phyloP scores from a whole-genome alignment of 257 asterid genomes.

The Fraxinus cuspidata region DNA sequence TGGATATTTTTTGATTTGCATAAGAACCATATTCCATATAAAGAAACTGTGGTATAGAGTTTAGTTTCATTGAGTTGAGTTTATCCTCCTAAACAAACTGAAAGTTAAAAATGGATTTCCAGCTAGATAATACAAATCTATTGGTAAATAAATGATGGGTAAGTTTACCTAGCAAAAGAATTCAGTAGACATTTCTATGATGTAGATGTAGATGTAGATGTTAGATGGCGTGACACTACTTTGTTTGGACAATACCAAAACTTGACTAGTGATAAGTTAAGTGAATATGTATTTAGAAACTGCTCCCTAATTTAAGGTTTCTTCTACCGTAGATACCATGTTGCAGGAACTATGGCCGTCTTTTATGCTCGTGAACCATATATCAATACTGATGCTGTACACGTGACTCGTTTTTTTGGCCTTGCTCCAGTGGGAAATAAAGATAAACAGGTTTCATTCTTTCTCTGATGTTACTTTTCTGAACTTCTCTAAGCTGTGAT shows the following conservation, averaged over 20 bases:
- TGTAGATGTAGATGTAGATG: not conserved
- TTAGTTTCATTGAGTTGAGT: not conserved
- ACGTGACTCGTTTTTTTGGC: slow-evolving; percentile 92
- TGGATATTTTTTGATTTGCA: not conserved
- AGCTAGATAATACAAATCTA: not conserved
- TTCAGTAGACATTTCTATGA: not conserved
- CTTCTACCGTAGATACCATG: slow-evolving; percentile 67
- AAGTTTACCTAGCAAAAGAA: not conserved
- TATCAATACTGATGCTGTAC: slow-evolving; percentile 65
- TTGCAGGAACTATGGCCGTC: slow-evolving; percentile 80
- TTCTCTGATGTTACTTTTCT: slow-evolving; percentile 18
- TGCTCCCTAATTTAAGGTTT: slow-evolving; percentile 30
- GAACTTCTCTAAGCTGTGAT: not conserved
- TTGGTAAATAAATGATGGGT: not conserved
- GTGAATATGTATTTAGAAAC: slow-evolving; percentile 1
- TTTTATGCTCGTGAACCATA: slow-evolving; percentile 92
- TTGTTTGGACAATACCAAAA: slow-evolving; percentile 13
- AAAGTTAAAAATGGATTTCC: not conserved
- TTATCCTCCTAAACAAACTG: not conserved
- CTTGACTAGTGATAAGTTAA: slow-evolving; percentile 9
- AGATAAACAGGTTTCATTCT: slow-evolving; percentile 72
- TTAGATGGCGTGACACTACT: not conserved
- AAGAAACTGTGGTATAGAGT: not conserved
- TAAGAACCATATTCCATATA: not conserved
- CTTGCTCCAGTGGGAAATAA: slow-evolving; percentile 93